These are phyloP conservation scores for Aspergillus phoenicis DNA, from an alignment of 2,329 filamentous ascomycete species.

Conservation along the genomic window DNA sequence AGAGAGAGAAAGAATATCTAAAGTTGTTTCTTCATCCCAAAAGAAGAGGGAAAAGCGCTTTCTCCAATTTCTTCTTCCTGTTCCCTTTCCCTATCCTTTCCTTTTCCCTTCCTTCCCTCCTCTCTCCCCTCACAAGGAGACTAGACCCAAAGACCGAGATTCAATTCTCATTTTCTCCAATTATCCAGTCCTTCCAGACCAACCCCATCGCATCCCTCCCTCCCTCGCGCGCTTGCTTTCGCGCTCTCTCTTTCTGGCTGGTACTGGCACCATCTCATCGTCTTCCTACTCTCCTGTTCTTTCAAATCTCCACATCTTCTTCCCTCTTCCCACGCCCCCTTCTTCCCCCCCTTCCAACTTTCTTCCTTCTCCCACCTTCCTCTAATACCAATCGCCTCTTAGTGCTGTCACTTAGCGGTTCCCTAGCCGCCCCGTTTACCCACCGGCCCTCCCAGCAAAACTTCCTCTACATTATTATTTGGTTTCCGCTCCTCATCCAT, in stretches of 20 bases:
- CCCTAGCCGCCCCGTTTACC: constrained; percentile 11
- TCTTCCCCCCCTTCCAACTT: constrained; percentile 19
- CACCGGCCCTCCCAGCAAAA: constrained; percentile 16
- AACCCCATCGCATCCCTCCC: constrained; percentile 16
- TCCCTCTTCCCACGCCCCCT: constrained; percentile 13
- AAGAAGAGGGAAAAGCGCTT: neutral
- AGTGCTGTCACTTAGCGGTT: constrained; percentile 18
- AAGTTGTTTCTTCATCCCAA: neutral
- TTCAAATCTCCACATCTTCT: constrained; percentile 9
- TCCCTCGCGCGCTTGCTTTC: neutral
- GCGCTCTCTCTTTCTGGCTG: too few species aligned
- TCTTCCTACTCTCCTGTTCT: constrained; percentile 16
- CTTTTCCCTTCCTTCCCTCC: constrained; percentile 11
- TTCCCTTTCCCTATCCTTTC: constrained; percentile 4
- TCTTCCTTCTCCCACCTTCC: constrained; percentile 21
- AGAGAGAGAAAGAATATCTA: neutral
- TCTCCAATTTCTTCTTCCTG: too few species aligned
- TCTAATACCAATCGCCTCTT: constrained; percentile 9
- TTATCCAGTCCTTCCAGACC: constrained; percentile 11
- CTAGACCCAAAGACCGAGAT: too few species aligned
- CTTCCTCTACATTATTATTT: constrained; percentile 4
- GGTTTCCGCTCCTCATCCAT: constrained; percentile 18
- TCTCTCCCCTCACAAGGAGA: constrained; percentile 8
- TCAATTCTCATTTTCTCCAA: constrained; percentile 1
- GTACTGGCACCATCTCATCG: constrained; percentile 6